Percentiles rank a stretch among this genome's conserved stretches.
Conservation (phyloP, 2,329 filamentous ascomycete genomes). For the Aureobasidium mangrovei region DNA sequence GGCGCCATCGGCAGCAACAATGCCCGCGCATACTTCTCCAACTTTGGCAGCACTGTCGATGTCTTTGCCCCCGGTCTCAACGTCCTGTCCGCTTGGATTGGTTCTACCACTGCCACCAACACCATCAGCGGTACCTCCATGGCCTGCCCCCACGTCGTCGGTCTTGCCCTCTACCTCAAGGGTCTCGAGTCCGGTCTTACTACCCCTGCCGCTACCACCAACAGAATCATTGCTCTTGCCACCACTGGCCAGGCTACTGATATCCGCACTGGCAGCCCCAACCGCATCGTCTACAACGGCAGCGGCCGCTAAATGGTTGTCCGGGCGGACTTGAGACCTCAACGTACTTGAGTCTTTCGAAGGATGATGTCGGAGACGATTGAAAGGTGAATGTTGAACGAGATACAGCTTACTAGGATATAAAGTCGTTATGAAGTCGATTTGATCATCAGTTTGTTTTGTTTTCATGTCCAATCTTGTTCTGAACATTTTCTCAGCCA, state of each 20-base stretch:
- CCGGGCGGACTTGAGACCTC: no score
- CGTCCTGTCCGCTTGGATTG: constrained; percentile 40
- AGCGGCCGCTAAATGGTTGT: constrained; percentile 3
- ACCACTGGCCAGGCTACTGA: constrained; percentile 11
- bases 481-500: no score
- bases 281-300: constrained; percentile 16
- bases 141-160: constrained; percentile 59
- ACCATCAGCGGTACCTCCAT: constrained; percentile 52
- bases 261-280: constrained; percentile 1
- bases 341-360: no score
- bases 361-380: no score
- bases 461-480: no score
- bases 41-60: constrained; percentile 31
- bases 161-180: constrained; percentile 52
- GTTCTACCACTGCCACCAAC: constrained; percentile 35
- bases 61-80: constrained; percentile 31
- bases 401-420: no score
- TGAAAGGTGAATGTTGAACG: no score
- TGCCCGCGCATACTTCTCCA: constrained; percentile 30
- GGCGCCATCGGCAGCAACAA: constrained; percentile 27
- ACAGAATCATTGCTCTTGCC: constrained; percentile 4
- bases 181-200: constrained; percentile 10
- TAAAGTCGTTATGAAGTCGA: no score
- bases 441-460: no score
- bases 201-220: neutral